Percentiles rank a stretch among this genome's conserved stretches.
These are phyloP conservation scores for Boletus rex-veris DNA, from an alignment of 768 basidiomycete genomes.

Conservation along the genomic window DNA sequence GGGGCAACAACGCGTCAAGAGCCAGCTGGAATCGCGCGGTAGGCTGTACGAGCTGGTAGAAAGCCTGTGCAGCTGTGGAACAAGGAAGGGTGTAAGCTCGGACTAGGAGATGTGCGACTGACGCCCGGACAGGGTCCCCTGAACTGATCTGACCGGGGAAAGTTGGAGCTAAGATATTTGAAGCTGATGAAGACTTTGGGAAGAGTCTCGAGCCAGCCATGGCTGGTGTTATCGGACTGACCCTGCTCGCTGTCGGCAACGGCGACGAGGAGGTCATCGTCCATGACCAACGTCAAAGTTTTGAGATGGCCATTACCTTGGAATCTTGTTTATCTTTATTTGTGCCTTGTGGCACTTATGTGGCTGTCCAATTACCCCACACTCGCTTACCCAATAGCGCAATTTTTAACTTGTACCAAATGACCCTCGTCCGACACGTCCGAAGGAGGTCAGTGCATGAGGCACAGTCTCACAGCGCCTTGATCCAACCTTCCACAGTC, in stretches of 20 bases:
- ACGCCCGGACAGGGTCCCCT: conserved; percentile 50
- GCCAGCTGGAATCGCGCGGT: conserved; percentile 80
- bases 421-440: background rate
- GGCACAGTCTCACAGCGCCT: too few relatives aligned
- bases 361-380: conserved; percentile 4
- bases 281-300: conserved; percentile 21
- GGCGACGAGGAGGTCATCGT: conserved; percentile 34
- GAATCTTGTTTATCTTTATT: conserved; percentile 18
- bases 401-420: background rate
- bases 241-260: conserved; percentile 31
- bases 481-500: background rate
- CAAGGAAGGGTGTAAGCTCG: conserved; percentile 69
- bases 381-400: too few relatives aligned
- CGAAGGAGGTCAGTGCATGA: background rate
- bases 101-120: conserved; percentile 64
- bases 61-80: conserved; percentile 73
- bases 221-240: conserved; percentile 18
- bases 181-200: conserved; percentile 29
- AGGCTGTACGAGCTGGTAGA: conserved; percentile 70
- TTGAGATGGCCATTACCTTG: background rate
- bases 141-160: conserved; percentile 30
- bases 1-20: conserved; percentile 74
- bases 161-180: conserved; percentile 35
- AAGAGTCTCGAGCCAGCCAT: conserved; percentile 35
- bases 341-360: conserved; percentile 18